Percentiles rank a stretch among this genome's conserved stretches.
Conservation (phyloP, 2,329 filamentous ascomycete genomes). For the Calonectria pseudoturangicola region DNA sequence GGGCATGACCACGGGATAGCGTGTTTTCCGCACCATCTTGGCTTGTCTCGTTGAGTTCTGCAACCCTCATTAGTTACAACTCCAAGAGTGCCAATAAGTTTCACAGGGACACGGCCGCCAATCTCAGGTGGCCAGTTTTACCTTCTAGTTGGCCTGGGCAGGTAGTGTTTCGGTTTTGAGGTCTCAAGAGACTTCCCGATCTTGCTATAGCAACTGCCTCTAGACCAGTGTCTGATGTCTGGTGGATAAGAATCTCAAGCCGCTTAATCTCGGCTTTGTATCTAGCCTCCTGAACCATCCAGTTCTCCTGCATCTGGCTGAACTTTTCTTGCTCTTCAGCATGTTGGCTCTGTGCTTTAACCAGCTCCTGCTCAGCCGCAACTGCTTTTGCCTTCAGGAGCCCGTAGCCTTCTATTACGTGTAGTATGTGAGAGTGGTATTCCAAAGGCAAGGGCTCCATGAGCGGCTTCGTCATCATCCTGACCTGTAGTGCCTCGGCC, state of each 20-base stretch:
- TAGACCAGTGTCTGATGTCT: conserved; percentile 64
- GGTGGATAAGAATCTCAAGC: conserved; percentile 57
- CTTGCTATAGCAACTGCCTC: conserved; percentile 67
- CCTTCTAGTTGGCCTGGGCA: not conserved
- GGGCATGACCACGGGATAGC: not conserved
- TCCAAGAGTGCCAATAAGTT: not conserved
- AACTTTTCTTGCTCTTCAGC: conserved; percentile 61
- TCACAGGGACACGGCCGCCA: not conserved
- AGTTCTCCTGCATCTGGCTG: conserved; percentile 47
- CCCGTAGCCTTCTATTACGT: conserved; percentile 61
- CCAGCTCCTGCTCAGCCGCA: conserved; percentile 60
- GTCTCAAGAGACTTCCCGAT: conserved; percentile 61
- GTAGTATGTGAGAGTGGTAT: conserved; percentile 65
- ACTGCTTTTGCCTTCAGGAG: conserved; percentile 54
- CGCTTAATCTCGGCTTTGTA: conserved; percentile 58
- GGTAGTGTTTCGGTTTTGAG: not conserved
- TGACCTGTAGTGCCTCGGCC: conserved; percentile 65
- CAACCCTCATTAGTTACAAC: not conserved
- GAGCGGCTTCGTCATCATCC: conserved; percentile 62
- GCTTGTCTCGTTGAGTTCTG: conserved; percentile 3
- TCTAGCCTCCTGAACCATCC: conserved; percentile 49
- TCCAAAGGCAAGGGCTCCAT: conserved; percentile 61
- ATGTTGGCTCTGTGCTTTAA: conserved; percentile 59
- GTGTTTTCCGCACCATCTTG: not conserved
- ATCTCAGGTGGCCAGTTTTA: not conserved